A percentile compares a stretch with the other conserved stretches of the same genome.
Evolutionary conservation across 2,329 filamentous ascomycete genomes (phyloP).

Genomic region (Colletotrichum salicis): DNA sequence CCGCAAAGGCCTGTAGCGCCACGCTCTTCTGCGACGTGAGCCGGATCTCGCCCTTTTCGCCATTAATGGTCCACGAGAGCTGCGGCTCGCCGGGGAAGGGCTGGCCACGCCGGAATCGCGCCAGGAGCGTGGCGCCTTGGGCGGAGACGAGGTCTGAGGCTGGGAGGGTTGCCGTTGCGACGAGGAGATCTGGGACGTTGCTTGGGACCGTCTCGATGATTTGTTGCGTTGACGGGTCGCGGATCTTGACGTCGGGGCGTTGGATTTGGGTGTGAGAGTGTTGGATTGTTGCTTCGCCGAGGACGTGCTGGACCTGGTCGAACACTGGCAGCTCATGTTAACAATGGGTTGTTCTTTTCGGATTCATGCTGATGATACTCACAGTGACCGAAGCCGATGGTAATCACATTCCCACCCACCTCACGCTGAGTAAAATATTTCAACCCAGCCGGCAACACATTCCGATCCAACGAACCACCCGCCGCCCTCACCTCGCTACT

Average conservation of each 20-base stretch:
- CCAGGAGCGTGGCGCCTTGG: conserved; percentile 52
- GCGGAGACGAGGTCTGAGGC: conserved; percentile 37
- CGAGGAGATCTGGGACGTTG: conserved; percentile 42
- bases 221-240: neutral
- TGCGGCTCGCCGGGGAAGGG: conserved; percentile 58
- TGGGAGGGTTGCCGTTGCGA: conserved; percentile 50
- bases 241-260: conserved; percentile 32
- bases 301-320: conserved; percentile 16
- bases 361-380: neutral
- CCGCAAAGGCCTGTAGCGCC: conserved; percentile 42
- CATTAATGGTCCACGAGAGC: conserved; percentile 61
- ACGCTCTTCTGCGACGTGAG: conserved; percentile 20
- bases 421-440: conserved; percentile 60
- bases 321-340: neutral
- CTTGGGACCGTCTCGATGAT: conserved; percentile 9
- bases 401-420: conserved; percentile 57
- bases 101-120: conserved; percentile 59
- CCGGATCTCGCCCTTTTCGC: conserved; percentile 60
- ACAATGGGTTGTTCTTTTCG: neutral
- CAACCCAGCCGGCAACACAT: conserved; percentile 46
- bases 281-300: conserved; percentile 17
- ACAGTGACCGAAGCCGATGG: conserved; percentile 53
- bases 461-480: conserved; percentile 47
- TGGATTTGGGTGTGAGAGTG: conserved; percentile 46
- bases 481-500: conserved; percentile 57